Conservation (phyloP, 805 yeast genomes). For the Ogataea salicorniae region DNA sequence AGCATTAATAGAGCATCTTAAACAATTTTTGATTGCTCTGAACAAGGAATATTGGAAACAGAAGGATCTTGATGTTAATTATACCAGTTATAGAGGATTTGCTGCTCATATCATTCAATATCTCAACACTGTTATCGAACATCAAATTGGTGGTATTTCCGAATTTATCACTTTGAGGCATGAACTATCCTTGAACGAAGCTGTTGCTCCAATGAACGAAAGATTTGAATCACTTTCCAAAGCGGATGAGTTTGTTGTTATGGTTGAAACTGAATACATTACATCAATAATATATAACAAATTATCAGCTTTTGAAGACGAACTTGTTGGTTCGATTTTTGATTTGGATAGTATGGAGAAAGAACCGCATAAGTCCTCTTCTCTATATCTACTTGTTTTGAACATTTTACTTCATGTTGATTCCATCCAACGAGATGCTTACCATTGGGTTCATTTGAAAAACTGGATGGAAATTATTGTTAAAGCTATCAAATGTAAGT, state of each 20-base stretch:
- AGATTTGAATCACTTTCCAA: conserved; percentile 20
- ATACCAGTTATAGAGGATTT: conserved; percentile 9
- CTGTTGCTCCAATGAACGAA: conserved; percentile 20
- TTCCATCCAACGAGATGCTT: conserved; percentile 1
- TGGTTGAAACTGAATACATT: conserved; percentile 21
- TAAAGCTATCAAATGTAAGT: conserved; percentile 2
- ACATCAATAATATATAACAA: conserved; percentile 10
- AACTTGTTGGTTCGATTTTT: conserved; percentile 11
- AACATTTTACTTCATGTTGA: conserved; percentile 17
- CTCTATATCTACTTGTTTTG: conserved; percentile 14
- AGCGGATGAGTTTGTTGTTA: conserved; percentile 15
- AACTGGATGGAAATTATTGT: conserved; percentile 21
- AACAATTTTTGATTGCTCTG: conserved; percentile 11
- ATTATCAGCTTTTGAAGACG: conserved; percentile 10
- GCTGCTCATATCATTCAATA: conserved; percentile 19
- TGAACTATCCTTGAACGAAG: conserved; percentile 17
- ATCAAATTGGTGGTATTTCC: conserved; percentile 12
- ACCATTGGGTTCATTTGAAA: conserved; percentile 24
- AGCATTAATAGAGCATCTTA: conserved; percentile 1
- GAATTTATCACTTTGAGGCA: conserved; percentile 15
- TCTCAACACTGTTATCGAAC: conserved; percentile 20
- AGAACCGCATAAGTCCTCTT: conserved; percentile 8
- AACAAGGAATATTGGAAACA: conserved; percentile 16
- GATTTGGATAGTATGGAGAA: conserved; percentile 9
- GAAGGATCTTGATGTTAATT: neutral